Evolutionary conservation across 148 eudicot species (phyloP).

Genomic region (Linanthus parryae): DNA sequence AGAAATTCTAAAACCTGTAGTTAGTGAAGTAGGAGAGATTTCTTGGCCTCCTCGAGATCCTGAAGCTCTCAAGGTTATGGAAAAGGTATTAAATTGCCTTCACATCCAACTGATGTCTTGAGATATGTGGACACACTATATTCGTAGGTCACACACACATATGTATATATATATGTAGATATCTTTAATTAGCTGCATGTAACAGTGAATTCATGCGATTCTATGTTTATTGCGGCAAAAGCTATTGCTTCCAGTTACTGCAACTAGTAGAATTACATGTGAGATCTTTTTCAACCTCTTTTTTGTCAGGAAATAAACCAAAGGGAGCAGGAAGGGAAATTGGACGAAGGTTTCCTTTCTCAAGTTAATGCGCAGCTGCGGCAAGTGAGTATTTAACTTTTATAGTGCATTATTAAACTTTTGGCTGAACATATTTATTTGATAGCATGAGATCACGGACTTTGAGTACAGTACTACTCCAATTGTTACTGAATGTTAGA

Average conservation of each 20-base stretch:
- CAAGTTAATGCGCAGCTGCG: slow-evolving; percentile 97
- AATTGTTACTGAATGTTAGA: background rate
- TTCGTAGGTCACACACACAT: no score
- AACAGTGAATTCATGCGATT: no score
- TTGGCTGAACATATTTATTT: background rate
- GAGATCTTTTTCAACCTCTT: slow-evolving; percentile 12
- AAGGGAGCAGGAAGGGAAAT: slow-evolving; percentile 87
- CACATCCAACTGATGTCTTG: background rate
- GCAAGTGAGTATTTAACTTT: slow-evolving; percentile 76
- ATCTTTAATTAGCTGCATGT: no score
- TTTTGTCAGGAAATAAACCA: slow-evolving; percentile 61
- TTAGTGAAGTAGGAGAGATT: slow-evolving; percentile 69
- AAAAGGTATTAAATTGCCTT: slow-evolving; percentile 37
- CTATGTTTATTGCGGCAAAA: background rate
- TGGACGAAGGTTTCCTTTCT: slow-evolving; percentile 93
- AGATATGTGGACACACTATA: background rate
- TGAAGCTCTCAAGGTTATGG: slow-evolving; percentile 62
- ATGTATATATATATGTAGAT: no score
- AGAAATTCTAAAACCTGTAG: slow-evolving; percentile 66
- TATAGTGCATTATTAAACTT: background rate
- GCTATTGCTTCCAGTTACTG: background rate
- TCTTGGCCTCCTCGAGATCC: slow-evolving; percentile 95
- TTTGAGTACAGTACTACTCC: background rate
- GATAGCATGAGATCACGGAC: background rate
- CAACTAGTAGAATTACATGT: no score